Conservation (phyloP, 371 early-diverging fungal genomes). For the Zychaea mexicana region DNA sequence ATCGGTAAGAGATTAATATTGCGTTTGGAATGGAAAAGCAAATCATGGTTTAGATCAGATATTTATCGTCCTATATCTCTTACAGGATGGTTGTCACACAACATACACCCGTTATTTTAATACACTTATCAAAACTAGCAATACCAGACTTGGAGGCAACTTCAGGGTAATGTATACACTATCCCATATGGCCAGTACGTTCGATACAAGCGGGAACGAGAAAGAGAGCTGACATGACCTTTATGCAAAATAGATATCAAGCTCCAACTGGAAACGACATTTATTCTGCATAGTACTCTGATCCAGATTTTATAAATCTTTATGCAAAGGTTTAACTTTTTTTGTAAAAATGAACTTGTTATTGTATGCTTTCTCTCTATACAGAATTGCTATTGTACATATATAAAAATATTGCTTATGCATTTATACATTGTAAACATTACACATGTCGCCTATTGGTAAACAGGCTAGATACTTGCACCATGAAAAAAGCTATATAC, state of each 20-base stretch:
- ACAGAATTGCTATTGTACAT: neutral
- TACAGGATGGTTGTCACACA: slow-evolving; percentile 39
- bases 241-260: slow-evolving; percentile 7
- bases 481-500: slow-evolving; percentile 10
- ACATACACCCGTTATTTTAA: slow-evolving; percentile 42
- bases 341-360: neutral
- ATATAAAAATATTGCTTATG: neutral
- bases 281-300: neutral
- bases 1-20: slow-evolving; percentile 39
- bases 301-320: no score
- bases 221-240: no score
- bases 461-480: slow-evolving; percentile 14
- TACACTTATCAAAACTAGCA: slow-evolving; percentile 34
- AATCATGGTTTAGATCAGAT: no score
- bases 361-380: neutral
- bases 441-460: slow-evolving; percentile 11
- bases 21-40: no score
- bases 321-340: neutral
- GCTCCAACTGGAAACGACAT: slow-evolving; percentile 10
- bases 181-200: no score
- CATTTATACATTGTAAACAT: neutral
- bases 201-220: no score
- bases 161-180: slow-evolving; percentile 27
- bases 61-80: no score
- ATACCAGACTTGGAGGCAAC: slow-evolving; percentile 38